Percentiles rank a stretch among this genome's conserved stretches.
Conservation (phyloP, 2,329 filamentous ascomycete species). For the Fusarium domesticum region DNA sequence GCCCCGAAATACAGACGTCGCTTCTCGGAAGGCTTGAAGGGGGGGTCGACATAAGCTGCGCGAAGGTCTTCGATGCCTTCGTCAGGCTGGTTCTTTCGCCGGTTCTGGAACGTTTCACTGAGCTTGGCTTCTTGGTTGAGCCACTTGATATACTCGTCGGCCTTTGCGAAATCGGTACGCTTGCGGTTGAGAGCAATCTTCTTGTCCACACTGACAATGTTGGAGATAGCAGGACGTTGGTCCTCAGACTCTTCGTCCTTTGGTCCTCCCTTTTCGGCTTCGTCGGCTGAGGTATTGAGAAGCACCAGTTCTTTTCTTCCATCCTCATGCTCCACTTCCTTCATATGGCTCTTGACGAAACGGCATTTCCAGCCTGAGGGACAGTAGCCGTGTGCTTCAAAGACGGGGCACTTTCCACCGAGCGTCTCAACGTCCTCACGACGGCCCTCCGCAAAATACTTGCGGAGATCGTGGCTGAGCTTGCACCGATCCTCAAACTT, state of each 20-base stretch:
- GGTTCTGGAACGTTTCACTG: constrained; percentile 40
- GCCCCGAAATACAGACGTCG: constrained; percentile 88
- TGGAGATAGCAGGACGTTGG: constrained; percentile 66
- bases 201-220: constrained; percentile 64
- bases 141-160: constrained; percentile 76
- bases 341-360: constrained; percentile 82
- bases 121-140: constrained; percentile 60
- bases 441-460: constrained; percentile 80
- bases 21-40: constrained; percentile 89
- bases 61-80: constrained; percentile 64
- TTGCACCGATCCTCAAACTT: constrained; percentile 77
- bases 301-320: constrained; percentile 80
- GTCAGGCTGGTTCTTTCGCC: constrained; percentile 41
- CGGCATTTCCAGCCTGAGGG: constrained; percentile 90
- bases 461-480: constrained; percentile 77
- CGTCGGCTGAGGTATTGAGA: constrained; percentile 37
- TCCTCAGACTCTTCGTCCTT: constrained; percentile 45
- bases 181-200: constrained; percentile 76
- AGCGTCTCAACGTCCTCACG: constrained; percentile 76
- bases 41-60: constrained; percentile 80
- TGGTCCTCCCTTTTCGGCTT: constrained; percentile 28
- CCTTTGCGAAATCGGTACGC: constrained; percentile 65
- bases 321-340: constrained; percentile 73
- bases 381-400: constrained; percentile 71
- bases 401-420: constrained; percentile 77